Base-by-base conservation (phyloP, 2,329 filamentous ascomycete genomes). In the Pseudopithomyces chartarum region DNA sequence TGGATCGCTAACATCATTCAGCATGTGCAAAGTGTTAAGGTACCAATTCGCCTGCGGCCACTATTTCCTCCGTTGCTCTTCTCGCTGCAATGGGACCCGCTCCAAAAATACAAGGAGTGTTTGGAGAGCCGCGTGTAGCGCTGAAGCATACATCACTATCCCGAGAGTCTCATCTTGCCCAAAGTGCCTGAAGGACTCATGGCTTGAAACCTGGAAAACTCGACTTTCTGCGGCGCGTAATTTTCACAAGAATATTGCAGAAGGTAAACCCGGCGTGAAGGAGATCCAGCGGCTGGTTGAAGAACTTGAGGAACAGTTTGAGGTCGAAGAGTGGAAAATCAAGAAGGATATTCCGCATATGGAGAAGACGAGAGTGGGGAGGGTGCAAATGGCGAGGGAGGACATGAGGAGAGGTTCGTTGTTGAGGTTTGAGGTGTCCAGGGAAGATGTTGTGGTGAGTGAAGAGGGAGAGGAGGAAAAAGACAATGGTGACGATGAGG, bases 1-100 rank as follows among this genome's bases (percentile, higher is more conserved):
- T 15, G 8, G 15, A 15, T 23, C 8, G 5, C 6, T 7, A 10
- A n/a, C n/a, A n/a, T n/a, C n/a, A 11, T 19, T n/a, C 15, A 19
- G 19, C 4, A 79, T 79, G 77, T 79, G 77, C 68, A 77, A 76
- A 42, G 64, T 70, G 23, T 58, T 71, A 12, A 62, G 58, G 10
- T 69, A 73, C 43, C 55, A 42, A 5, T 77, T 75, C 52, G 53
- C 56, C 8, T 79, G 77, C 61, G 57, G 62, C 0, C 76, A 78
- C 58, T 56, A 56, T 8, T 40, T 68, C 52, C 52, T 54, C 19
- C 60, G 71, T 29, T 63, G 66, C 17, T 63, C 66, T 10, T 77
- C 73, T 2, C 64, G 61, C 19, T 79, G 77, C 57, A 51, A 61
- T 11, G 76, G 73, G 12, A 73, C 64, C 2, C 73, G 68, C 34